These are phyloP conservation scores for Trichosporon faecale DNA, from an alignment of 1,284 basidiomycete genomes.

Conservation along the genomic window DNA sequence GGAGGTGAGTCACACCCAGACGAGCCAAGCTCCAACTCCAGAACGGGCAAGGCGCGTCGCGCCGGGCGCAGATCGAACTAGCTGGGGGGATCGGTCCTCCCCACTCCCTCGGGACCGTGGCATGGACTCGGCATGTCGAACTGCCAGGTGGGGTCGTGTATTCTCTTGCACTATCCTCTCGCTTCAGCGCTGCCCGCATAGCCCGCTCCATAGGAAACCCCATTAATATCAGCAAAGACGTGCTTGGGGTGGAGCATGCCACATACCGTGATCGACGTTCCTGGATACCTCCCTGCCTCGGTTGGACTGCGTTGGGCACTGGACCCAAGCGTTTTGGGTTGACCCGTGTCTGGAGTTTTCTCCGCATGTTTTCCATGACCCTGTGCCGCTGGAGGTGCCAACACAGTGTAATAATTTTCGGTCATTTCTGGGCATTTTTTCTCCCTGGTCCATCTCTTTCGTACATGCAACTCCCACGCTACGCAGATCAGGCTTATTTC, in stretches of 20 bases:
- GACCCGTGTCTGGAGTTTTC: not conserved
- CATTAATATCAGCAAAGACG: not conserved
- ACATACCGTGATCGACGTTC: not conserved
- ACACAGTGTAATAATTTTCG: not conserved
- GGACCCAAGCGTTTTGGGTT: not conserved
- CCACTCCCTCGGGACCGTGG: not conserved
- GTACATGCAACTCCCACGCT: not conserved
- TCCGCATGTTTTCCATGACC: not conserved
- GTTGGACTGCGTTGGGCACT: not conserved
- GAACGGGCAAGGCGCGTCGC: not conserved
- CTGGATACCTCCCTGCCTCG: not conserved
- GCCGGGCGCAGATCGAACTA: not conserved
- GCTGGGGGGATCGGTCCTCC: not conserved
- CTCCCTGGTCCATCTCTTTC: not conserved
- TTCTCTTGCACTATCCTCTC: not conserved
- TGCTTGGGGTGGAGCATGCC: not conserved
- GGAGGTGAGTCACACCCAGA: not conserved
- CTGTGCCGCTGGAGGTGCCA: not conserved
- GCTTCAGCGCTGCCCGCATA: no score
- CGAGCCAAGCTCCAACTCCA: not conserved
- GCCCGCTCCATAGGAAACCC: not conserved
- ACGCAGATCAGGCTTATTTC: not conserved
- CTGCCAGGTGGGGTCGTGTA: not conserved
- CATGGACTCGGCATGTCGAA: not conserved
- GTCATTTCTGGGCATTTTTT: not conserved